phyloP scores from a whole-genome alignment of 805 yeast genomes.

The Candida krabiensis region DNA sequence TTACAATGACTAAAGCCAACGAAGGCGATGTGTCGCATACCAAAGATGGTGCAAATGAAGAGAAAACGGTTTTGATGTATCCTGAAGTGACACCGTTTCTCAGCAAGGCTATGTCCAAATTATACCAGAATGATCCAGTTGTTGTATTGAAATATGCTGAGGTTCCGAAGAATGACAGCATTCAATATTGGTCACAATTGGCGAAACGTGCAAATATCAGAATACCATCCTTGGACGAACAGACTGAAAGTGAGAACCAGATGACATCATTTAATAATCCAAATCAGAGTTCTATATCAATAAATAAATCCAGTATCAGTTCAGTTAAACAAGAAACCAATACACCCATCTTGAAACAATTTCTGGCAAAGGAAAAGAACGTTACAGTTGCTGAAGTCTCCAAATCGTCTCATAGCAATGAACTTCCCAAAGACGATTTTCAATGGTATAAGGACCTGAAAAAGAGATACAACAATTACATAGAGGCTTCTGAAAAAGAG shows the following conservation, averaged over 20 bases:
- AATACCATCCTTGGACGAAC: background rate
- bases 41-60: background rate
- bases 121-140: slow-evolving; percentile 19
- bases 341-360: background rate
- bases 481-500: slow-evolving; percentile 33
- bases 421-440: slow-evolving; percentile 21
- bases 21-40: background rate
- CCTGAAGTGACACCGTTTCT: slow-evolving; percentile 23
- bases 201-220: slow-evolving; percentile 33
- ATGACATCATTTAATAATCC: too few relatives aligned
- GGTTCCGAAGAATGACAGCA: slow-evolving; percentile 10
- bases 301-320: background rate
- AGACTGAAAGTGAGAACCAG: background rate
- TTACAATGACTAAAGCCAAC: background rate
- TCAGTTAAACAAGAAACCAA: too few relatives aligned
- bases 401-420: background rate
- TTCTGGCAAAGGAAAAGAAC: background rate
- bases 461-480: slow-evolving; percentile 31
- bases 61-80: slow-evolving; percentile 14
- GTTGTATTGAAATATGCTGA: slow-evolving; percentile 17
- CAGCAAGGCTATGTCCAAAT: slow-evolving; percentile 22
- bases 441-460: slow-evolving; percentile 38
- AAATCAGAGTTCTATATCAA: background rate
- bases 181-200: slow-evolving; percentile 28
- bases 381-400: background rate